Evolutionary conservation across 1,139 yeast species (phyloP), one percentile per base, ranked within the genome.

Genomic region (Zygosaccharomyces pseudobailii): DNA sequence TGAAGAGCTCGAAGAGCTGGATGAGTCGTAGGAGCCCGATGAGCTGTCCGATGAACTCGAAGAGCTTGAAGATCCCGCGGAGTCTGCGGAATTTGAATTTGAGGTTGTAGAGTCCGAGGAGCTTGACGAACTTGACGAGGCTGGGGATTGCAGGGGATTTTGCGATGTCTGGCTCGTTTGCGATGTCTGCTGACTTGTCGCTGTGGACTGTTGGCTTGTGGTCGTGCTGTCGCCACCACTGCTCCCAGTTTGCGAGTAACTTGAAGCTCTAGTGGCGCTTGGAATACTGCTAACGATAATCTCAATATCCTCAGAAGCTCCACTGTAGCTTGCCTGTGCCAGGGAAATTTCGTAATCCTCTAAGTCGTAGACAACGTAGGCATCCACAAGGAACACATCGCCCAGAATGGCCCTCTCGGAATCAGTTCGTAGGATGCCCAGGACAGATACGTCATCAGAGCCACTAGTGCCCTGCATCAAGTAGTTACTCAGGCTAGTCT

Each of bases 281-380:
- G 82, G 81, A 37, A 78, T 71, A 3, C 70, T 42, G 1, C 68
- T 59, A 1, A 61, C 45, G 31, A 77, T 71, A 3, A 62, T 68
- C 51, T 74, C 78, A 43, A 79, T 70, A 47, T 73, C 63, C 45
- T 72, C 75, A 6, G 67, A 66, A 32, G 57, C 53, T 5, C 76
- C 46, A 28, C 34, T 36, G 32, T 34, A 65, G 36, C 68, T 67
- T 3, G 80, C 82, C 53, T 77, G 86, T 1, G 92, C 95, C 45
- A 88, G 50, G 0, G 83, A 80, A 27, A 88, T 71, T 59, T 80
- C 79, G 45, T 70, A 67, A 52, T 77, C 78, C 22, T 83, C 88
- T 53, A 86, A 69, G 66, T 87, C 92, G 56, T 78, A 87, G 36
- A 87, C 95, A 45, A 82, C 75, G 60, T 87, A 88, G 8, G 86